Evolutionary conservation across 1,284 basidiomycete species (phyloP), one percentile per base, ranked within the genome.

Genomic region (Schizophyllum amplum): DNA sequence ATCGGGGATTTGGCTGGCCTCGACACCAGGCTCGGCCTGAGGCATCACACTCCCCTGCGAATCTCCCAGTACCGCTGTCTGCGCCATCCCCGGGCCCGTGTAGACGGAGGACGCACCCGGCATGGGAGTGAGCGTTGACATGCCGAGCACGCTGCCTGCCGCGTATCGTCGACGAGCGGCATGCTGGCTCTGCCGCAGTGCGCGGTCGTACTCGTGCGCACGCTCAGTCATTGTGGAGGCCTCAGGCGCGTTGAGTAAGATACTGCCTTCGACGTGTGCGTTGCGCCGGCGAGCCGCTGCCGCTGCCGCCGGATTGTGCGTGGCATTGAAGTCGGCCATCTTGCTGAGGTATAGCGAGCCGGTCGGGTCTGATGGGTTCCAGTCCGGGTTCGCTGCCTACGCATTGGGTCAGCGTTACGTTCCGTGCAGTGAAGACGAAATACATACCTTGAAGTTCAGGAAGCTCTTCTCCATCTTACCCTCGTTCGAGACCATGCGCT

Each of bases 401-500:
- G 59, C 50, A 21, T 17, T 7, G 51, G 23, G 60, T 1, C 51
- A 42, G 33, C 33, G 17, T 42, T 9, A 17, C 11, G 33, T 9
- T 42, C 48, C 21, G 33, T 47, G 17, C 22, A 53, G 33, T 2
- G 26, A 33, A 5, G 55, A 15, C 27, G 9, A 27, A 11, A 53
- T 15, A 56, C 52, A 21, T 53, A 83, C 86, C 75, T 94, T 96
- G 80, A 99, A 99, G 66, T 93, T 94, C 42, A 98, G 75, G 72
- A 99, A 94, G 65, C 87, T 91, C 76, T 98, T 95, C 77, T 99
- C 96, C 94, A 99, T 98, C 79, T 98, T 97, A 55, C 92, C 90
- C 63, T 95, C 90, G 63, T 90, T 91, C 5, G 90, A 90, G 62
- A 89, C 75, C 75, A 90, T 84, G 55, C 83, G 81, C 65, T 85